phyloP scores from a whole-genome alignment of 176 grass and related monocot species.

The Elaeis guineensis region DNA sequence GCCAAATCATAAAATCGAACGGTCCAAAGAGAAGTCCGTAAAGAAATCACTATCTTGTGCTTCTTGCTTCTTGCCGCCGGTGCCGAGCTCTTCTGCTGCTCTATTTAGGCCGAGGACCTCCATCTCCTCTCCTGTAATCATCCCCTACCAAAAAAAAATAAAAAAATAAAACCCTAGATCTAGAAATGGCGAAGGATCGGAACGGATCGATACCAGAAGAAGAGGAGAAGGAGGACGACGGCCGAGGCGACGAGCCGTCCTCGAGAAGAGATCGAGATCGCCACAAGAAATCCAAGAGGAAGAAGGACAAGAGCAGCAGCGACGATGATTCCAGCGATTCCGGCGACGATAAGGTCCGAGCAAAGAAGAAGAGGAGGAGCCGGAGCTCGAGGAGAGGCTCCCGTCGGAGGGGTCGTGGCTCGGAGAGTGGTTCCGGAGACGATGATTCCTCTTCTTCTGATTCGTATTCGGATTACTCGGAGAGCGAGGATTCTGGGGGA shows the following conservation, averaged over 20 bases:
- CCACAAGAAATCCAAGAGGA: slow-evolving; percentile 42
- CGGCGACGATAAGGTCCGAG: slow-evolving; percentile 34
- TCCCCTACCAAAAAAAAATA: too few relatives aligned
- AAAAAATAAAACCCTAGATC: slow-evolving; percentile 29
- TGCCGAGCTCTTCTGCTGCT: too few relatives aligned
- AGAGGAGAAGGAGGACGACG: slow-evolving; percentile 15
- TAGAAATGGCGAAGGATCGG: slow-evolving; percentile 33
- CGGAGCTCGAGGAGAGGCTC: slow-evolving; percentile 15
- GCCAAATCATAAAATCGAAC: too few relatives aligned
- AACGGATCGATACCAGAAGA: slow-evolving; percentile 15
- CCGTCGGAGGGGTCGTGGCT: slow-evolving; percentile 28
- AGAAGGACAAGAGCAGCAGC: slow-evolving; percentile 12
- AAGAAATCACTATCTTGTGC: too few relatives aligned
- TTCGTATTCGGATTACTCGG: slow-evolving; percentile 1
- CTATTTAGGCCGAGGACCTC: too few relatives aligned
- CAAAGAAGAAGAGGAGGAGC: slow-evolving; percentile 45
- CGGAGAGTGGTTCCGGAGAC: slow-evolving; percentile 9
- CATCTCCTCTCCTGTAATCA: too few relatives aligned
- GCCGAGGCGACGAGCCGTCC: background rate
- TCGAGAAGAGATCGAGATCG: slow-evolving; percentile 23
- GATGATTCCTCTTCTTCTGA: too few relatives aligned
- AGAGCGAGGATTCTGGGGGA: slow-evolving; percentile 34
- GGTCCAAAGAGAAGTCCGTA: too few relatives aligned
- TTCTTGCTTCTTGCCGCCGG: too few relatives aligned
- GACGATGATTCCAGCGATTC: slow-evolving; percentile 43